Conservation (phyloP, 352 stramenopile genomes). For the Phytophthora brassicae region DNA sequence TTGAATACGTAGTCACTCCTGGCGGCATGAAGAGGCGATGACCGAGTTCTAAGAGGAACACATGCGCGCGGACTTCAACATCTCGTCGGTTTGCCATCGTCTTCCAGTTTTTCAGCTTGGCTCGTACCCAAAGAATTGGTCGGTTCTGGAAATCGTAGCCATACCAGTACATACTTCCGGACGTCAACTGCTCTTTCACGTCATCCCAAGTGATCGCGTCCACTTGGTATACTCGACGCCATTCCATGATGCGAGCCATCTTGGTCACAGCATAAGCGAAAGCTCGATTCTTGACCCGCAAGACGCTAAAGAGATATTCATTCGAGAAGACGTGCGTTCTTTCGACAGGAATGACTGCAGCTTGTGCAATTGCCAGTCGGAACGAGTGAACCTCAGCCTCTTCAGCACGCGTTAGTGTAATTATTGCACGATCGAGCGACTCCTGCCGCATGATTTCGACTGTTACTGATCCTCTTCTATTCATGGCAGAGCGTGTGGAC, state of each 20-base stretch:
- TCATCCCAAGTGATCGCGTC: slow-evolving; percentile 41
- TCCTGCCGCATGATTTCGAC: slow-evolving; percentile 19
- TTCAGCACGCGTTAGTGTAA: slow-evolving; percentile 30
- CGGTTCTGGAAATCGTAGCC: slow-evolving; percentile 70
- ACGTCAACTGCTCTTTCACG: slow-evolving; percentile 43
- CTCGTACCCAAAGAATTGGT: slow-evolving; percentile 67
- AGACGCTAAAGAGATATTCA: slow-evolving; percentile 61
- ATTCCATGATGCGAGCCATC: slow-evolving; percentile 54
- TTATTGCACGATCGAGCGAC: slow-evolving; percentile 12
- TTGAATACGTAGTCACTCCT: slow-evolving; percentile 59
- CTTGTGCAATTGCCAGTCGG: slow-evolving; percentile 48
- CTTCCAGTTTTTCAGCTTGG: slow-evolving; percentile 59
- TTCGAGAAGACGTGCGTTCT: slow-evolving; percentile 53
- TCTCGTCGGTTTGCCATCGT: slow-evolving; percentile 53
- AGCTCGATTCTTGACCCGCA: slow-evolving; percentile 60
- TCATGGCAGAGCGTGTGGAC: slow-evolving; percentile 7
- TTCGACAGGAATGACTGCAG: slow-evolving; percentile 35
- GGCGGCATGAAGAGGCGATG: slow-evolving; percentile 59
- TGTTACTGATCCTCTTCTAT: slow-evolving; percentile 20
- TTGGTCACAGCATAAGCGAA: slow-evolving; percentile 67
- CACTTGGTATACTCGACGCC: slow-evolving; percentile 50
- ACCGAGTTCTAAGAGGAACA: slow-evolving; percentile 59
- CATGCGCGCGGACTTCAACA: slow-evolving; percentile 55
- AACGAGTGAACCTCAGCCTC: slow-evolving; percentile 51
- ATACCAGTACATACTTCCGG: slow-evolving; percentile 72